Percentiles rank a stretch among this genome's conserved stretches.
These are phyloP conservation scores for Hyphopichia pseudoburtonii DNA, from an alignment of 1,139 yeast species.

Conservation along the genomic window DNA sequence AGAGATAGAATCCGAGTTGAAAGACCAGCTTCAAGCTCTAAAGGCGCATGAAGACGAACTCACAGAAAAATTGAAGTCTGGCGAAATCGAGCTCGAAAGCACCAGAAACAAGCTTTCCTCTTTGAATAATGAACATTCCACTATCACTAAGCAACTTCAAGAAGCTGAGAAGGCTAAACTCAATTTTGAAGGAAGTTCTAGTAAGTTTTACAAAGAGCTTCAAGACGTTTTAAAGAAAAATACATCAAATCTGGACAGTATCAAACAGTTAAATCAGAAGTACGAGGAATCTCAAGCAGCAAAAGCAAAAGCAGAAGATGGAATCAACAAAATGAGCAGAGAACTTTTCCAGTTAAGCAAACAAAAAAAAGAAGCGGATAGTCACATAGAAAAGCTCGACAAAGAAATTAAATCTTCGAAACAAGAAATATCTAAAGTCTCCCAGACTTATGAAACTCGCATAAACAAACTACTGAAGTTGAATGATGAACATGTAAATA, in stretches of 20 bases:
- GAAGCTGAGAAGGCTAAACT: slow-evolving; percentile 33
- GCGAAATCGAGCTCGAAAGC: slow-evolving; percentile 18
- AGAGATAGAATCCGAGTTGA: slow-evolving; percentile 21
- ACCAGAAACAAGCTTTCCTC: slow-evolving; percentile 24
- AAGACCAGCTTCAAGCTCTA: slow-evolving; percentile 25
- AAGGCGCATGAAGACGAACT: slow-evolving; percentile 28
- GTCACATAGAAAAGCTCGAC: slow-evolving; percentile 37
- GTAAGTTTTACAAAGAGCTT: slow-evolving; percentile 28
- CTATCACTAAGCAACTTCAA: slow-evolving; percentile 33
- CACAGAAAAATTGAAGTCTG: slow-evolving; percentile 13
- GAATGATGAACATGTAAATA: slow-evolving; percentile 21
- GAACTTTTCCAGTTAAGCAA: slow-evolving; percentile 70
- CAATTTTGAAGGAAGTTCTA: slow-evolving; percentile 29
- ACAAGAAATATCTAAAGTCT: slow-evolving; percentile 18
- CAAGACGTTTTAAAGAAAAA: slow-evolving; percentile 27
- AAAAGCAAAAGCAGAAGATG: slow-evolving; percentile 76
- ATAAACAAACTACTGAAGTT: slow-evolving; percentile 21
- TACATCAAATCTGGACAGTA: slow-evolving; percentile 20
- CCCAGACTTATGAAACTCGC: slow-evolving; percentile 22
- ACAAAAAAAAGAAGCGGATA: slow-evolving; percentile 55
- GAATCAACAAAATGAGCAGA: slow-evolving; percentile 86
- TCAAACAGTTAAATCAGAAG: slow-evolving; percentile 26
- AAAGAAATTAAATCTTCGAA: slow-evolving; percentile 34
- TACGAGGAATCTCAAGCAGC: slow-evolving; percentile 35
- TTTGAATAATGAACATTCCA: slow-evolving; percentile 31